phyloP scores from a whole-genome alignment of 2,329 filamentous ascomycete species.

The Aciculosporium take region DNA sequence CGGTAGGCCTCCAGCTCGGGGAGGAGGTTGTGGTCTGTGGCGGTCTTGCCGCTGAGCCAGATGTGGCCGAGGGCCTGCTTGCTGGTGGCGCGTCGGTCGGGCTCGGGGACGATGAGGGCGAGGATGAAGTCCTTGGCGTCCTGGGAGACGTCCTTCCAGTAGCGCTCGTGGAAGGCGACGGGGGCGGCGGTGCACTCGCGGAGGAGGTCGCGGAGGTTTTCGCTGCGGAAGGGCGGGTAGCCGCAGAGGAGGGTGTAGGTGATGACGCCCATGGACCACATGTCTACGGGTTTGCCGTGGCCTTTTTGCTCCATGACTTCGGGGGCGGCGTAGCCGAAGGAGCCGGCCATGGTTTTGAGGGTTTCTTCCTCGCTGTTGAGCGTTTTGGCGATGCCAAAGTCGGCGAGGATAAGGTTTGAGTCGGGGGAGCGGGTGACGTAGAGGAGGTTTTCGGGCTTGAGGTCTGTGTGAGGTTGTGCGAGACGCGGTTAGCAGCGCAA shows the following conservation, averaged over 20 bases:
- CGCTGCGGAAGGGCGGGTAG: conserved; percentile 94
- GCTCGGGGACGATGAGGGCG: conserved; percentile 62
- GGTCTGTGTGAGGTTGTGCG: no score
- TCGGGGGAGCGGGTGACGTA: conserved; percentile 67
- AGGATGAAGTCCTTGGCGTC: conserved; percentile 94
- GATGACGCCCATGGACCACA: conserved; percentile 98
- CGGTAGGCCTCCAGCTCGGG: conserved; percentile 84
- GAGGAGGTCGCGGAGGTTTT: conserved; percentile 83
- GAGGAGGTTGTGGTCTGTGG: conserved; percentile 90
- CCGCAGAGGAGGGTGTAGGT: conserved; percentile 96
- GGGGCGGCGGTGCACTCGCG: conserved; percentile 77
- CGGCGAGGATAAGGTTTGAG: conserved; percentile 82
- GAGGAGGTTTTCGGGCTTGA: conserved; percentile 95
- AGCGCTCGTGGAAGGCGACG: conserved; percentile 91
- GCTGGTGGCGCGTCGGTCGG: conserved; percentile 63
- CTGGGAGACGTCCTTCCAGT: conserved; percentile 94
- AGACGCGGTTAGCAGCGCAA: no score
- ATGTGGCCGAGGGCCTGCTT: conserved; percentile 66
- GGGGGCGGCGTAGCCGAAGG: conserved; percentile 92
- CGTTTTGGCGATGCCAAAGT: conserved; percentile 98
- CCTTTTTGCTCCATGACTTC: conserved; percentile 98
- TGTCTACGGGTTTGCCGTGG: conserved; percentile 95
- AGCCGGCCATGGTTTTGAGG: conserved; percentile 95
- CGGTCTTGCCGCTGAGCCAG: conserved; percentile 85
- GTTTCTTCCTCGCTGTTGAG: conserved; percentile 82